Evolutionary conservation across 345 rosid species (phyloP), one percentile per base, ranked within the genome.

Genomic region (Barbarea vulgaris): DNA sequence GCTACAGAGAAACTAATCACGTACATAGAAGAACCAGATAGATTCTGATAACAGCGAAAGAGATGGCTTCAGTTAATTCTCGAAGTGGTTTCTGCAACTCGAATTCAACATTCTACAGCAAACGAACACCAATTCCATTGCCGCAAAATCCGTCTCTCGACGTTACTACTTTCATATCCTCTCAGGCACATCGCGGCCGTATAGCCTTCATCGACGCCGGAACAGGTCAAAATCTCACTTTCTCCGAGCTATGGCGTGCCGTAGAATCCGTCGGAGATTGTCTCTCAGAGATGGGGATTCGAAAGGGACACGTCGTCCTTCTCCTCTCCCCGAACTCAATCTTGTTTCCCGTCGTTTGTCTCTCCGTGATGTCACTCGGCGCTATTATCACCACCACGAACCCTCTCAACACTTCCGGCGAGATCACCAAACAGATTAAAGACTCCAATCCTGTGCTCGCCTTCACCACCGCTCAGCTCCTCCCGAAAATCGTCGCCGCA

Each of bases 331-430:
- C 98, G 0, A 94, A 94, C 75, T 94, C 98, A 54, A 80, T 91
- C 60, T 79, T 80, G 72, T 91, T 94, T 84, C 98, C 98, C 30
- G 63, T 91, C 64, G 89, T 91, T n/a, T 91, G 93, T 63, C 96
- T 91, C 82, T 86, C 98, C 64, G 96, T 91, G 15, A 86, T 94
- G 96, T 94, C 96, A 2, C 84, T 94, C 30, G 98, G 97, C 57
- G 97, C 98, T 25, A 61, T 94, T 27, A 88, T 94, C 82, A 94
- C 96, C 77, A 91, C 98, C 74, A 86, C 95, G 48, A 94, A 94
- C 18, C 97, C 98, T 48, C 98, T 94, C 77, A 94, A 91, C 85
- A 94, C 97, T 36, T 37, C 89, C 9, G 56, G 75, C 10, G 98
- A 93, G 76, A 89, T 93, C 78, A 81, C 90, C 39, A 87, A 86